Conservation (phyloP, 2,329 filamentous ascomycete genomes). For the Ceratocystis papillata region DNA sequence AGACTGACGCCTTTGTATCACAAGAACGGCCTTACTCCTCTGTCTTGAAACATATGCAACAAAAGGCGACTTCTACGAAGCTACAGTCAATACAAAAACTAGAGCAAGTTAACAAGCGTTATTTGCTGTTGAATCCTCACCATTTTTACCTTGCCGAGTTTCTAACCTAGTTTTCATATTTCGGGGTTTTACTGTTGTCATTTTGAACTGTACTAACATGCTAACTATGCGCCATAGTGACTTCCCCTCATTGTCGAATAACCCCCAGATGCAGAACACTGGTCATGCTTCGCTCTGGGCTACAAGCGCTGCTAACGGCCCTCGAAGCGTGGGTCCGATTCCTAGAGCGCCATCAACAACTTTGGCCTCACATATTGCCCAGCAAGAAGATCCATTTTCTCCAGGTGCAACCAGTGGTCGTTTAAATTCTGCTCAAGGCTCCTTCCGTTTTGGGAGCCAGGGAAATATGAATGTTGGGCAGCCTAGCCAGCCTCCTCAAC, state of each 20-base stretch:
- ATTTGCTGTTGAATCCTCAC: neutral
- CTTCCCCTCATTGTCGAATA: constrained; percentile 55
- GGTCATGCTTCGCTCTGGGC: constrained; percentile 47
- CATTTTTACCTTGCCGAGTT: neutral
- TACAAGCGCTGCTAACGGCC: constrained; percentile 34
- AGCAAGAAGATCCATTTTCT: constrained; percentile 43
- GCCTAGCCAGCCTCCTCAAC: constrained; percentile 31
- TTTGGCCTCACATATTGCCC: constrained; percentile 40
- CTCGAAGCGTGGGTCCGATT: constrained; percentile 40
- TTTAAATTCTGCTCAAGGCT: constrained; percentile 14
- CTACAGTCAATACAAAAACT: neutral
- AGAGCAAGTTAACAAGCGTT: constrained; percentile 15
- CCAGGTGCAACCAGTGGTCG: constrained; percentile 36
- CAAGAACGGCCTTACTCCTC: constrained; percentile 5
- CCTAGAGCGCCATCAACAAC: constrained; percentile 44
- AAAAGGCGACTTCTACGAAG: neutral
- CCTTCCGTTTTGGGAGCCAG: constrained; percentile 45
- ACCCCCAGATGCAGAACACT: constrained; percentile 42
- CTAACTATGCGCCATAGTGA: constrained; percentile 38
- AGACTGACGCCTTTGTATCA: neutral
- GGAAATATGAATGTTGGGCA: constrained; percentile 25
- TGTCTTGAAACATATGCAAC: constrained; percentile 4
- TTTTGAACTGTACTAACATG: neutral
- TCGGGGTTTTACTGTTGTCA: neutral
- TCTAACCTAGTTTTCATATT: neutral